Conservation (phyloP, 139 green algal species). For the Micractinium sp. region DNA sequence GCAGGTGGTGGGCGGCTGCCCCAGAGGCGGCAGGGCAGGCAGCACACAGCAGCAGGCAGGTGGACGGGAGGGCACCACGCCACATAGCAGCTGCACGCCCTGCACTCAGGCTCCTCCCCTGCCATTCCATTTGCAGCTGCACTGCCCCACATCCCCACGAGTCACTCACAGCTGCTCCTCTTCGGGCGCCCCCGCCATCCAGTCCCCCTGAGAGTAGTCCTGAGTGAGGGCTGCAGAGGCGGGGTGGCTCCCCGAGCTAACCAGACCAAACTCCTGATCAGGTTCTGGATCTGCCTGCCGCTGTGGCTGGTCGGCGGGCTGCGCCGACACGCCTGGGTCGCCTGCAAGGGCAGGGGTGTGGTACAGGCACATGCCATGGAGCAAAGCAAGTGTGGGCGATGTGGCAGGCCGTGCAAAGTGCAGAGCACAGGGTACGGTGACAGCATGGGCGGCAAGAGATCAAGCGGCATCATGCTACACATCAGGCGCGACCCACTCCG, state of each 20-base stretch:
- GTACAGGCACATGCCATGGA: neutral
- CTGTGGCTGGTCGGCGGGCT: neutral
- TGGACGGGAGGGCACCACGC: no score
- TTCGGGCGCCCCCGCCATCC: neutral
- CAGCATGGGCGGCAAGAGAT: no score
- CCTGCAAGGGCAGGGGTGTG: neutral
- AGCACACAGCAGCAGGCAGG: neutral
- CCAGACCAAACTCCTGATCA: neutral
- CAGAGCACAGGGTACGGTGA: neutral
- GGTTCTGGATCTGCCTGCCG: neutral
- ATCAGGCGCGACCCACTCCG: neutral
- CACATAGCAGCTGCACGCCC: neutral
- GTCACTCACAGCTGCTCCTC: constrained; percentile 1
- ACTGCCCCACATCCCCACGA: no score
- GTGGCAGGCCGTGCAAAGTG: neutral
- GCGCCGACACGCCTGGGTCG: neutral
- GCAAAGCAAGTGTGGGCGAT: neutral
- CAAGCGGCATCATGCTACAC: no score
- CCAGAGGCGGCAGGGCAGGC: neutral
- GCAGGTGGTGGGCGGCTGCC: no score
- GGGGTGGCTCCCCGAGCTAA: neutral
- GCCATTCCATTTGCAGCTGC: no score
- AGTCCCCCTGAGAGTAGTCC: neutral
- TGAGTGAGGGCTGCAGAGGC: neutral
- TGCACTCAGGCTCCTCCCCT: no score